Percentiles rank a stretch among this genome's conserved stretches.
phyloP scores from a whole-genome alignment of 2,329 filamentous ascomycete species.

The Fusarium mangiferae region DNA sequence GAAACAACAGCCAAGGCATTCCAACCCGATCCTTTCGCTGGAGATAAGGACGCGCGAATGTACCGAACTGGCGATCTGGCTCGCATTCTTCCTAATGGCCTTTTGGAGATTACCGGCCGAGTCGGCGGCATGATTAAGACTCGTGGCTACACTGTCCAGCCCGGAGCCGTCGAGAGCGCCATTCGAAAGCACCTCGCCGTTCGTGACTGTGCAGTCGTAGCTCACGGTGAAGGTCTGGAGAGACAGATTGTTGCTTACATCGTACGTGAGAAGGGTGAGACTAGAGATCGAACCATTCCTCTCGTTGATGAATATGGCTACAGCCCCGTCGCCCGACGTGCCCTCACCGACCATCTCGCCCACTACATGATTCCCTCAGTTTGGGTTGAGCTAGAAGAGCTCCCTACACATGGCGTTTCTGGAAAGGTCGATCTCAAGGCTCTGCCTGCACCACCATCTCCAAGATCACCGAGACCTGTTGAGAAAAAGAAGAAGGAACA shows the following conservation, averaged over 20 bases:
- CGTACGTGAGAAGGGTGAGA: conserved; percentile 71
- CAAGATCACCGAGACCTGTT: conserved; percentile 55
- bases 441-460: conserved; percentile 71
- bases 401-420: conserved; percentile 82
- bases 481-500: conserved; percentile 58
- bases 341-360: conserved; percentile 73
- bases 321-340: conserved; percentile 74
- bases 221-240: conserved; percentile 80
- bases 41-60: conserved; percentile 71
- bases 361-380: conserved; percentile 86
- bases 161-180: conserved; percentile 78
- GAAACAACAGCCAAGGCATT: conserved; percentile 82
- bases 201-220: conserved; percentile 75
- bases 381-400: conserved; percentile 76
- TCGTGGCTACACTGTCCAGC: conserved; percentile 81
- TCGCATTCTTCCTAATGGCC: conserved; percentile 71
- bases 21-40: conserved; percentile 70
- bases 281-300: conserved; percentile 67
- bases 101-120: conserved; percentile 79
- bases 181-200: conserved; percentile 77
- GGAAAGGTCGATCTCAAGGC: conserved; percentile 81
- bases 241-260: conserved; percentile 81
- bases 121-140: conserved; percentile 85
- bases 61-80: conserved; percentile 80
- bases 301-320: conserved; percentile 77